Percentiles rank a stretch among this genome's conserved stretches.
These are phyloP conservation scores for Saturnispora saitoi DNA, from an alignment of 805 yeast species.

Conservation along the genomic window DNA sequence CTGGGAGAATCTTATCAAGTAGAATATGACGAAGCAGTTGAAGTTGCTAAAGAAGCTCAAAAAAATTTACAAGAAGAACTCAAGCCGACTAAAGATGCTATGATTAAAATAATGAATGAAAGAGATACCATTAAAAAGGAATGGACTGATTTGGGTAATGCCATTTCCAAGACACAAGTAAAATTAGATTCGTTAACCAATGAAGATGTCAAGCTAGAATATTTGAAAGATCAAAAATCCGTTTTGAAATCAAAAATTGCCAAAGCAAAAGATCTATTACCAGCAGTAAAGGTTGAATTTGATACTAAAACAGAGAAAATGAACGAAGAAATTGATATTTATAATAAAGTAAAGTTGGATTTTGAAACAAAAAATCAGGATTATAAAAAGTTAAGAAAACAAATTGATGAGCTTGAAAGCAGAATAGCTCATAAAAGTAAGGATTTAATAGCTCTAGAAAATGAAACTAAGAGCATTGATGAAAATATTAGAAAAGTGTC, in stretches of 20 bases:
- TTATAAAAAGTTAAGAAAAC: constrained; percentile 10
- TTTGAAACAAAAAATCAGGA: constrained; percentile 3
- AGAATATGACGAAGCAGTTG: constrained; percentile 5
- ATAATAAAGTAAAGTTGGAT: background rate
- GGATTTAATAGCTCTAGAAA: constrained; percentile 11
- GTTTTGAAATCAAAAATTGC: constrained; percentile 1
- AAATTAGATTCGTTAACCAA: constrained; percentile 3
- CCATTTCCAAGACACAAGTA: constrained; percentile 1
- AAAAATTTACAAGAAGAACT: constrained; percentile 8
- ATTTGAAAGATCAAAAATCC: constrained; percentile 3
- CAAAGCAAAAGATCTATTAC: constrained; percentile 2
- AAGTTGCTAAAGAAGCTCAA: constrained; percentile 14
- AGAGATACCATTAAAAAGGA: background rate
- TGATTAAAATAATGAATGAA: constrained; percentile 2
- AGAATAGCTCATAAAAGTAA: constrained; percentile 7
- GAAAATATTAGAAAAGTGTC: constrained; percentile 4
- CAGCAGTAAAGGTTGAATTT: background rate
- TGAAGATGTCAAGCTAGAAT: constrained; percentile 5
- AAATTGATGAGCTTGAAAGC: background rate
- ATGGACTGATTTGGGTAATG: constrained; percentile 1
- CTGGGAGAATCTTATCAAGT: constrained; percentile 7
- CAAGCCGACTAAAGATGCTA: background rate
- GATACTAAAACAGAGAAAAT: constrained; percentile 1
- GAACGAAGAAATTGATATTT: background rate
- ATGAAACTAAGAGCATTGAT: constrained; percentile 1